Evolutionary conservation across 768 basidiomycete genomes (phyloP).

Genomic region (Sporobolomyces roseus): DNA sequence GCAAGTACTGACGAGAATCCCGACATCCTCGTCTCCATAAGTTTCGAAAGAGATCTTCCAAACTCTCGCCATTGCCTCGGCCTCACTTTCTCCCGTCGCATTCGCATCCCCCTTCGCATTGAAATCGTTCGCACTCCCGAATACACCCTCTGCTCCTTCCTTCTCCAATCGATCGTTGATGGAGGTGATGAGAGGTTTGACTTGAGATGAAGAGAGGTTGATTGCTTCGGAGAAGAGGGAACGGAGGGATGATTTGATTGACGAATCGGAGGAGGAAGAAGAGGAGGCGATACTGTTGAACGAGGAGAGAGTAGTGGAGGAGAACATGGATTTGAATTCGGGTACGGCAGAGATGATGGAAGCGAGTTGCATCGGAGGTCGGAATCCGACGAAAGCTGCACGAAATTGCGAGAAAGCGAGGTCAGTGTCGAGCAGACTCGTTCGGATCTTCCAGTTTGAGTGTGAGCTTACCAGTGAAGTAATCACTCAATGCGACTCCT

Average conservation of each 20-base stretch:
- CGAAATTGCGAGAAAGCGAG: background rate
- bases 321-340: constrained; percentile 26
- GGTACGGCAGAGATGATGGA: constrained; percentile 15
- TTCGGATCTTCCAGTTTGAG: background rate
- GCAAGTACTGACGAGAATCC: constrained; percentile 19
- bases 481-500: constrained; percentile 24
- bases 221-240: constrained; percentile 36
- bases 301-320: background rate
- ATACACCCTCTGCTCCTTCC: constrained; percentile 31
- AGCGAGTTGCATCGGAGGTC: constrained; percentile 29
- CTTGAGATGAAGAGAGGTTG: constrained; percentile 10
- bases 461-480: constrained; percentile 27
- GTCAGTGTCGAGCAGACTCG: background rate
- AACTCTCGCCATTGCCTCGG: constrained; percentile 30
- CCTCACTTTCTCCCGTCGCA: constrained; percentile 26
- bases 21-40: constrained; percentile 40
- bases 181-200: constrained; percentile 22
- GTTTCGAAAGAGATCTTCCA: constrained; percentile 27
- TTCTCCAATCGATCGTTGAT: constrained; percentile 1
- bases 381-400: constrained; percentile 42
- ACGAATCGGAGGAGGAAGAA: constrained; percentile 2
- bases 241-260: constrained; percentile 25
- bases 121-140: constrained; percentile 24
- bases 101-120: constrained; percentile 19
- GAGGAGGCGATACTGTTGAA: background rate